Percentiles rank a stretch among this genome's conserved stretches.
Evolutionary conservation across 2,329 filamentous ascomycete species (phyloP).

Genomic region (Cladosporium halotolerans): DNA sequence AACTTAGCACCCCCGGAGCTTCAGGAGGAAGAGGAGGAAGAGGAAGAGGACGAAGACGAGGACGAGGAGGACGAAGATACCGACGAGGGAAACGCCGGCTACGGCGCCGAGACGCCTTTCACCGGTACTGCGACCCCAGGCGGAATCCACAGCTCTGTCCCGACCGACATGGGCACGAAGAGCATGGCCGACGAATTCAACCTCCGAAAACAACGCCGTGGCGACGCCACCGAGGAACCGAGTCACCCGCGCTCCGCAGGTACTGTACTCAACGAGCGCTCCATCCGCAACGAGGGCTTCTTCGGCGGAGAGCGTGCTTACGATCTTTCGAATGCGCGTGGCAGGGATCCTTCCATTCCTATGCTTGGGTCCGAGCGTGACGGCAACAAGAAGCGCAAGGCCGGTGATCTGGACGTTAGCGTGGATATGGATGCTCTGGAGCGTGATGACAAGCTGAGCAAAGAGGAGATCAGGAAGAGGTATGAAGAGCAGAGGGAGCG

Average conservation of each 20-base stretch:
- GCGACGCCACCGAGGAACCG: slow-evolving; percentile 81
- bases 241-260: slow-evolving; percentile 71
- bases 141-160: slow-evolving; percentile 72
- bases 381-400: slow-evolving; percentile 79
- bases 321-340: slow-evolving; percentile 61
- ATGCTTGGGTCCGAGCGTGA: slow-evolving; percentile 76
- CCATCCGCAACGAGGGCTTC: slow-evolving; percentile 82
- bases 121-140: slow-evolving; percentile 70
- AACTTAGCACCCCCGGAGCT: slow-evolving; percentile 77
- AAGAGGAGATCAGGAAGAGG: slow-evolving; percentile 71
- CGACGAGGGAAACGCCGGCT: slow-evolving; percentile 57
- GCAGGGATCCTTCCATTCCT: slow-evolving; percentile 50
- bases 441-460: slow-evolving; percentile 69
- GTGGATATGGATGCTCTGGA: slow-evolving; percentile 79
- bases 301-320: slow-evolving; percentile 94
- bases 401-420: slow-evolving; percentile 87
- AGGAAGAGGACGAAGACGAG: slow-evolving; percentile 51
- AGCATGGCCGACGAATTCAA: slow-evolving; percentile 83
- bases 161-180: slow-evolving; percentile 71
- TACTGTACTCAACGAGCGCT: slow-evolving; percentile 81
- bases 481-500: slow-evolving; percentile 69
- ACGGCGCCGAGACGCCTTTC: slow-evolving; percentile 62
- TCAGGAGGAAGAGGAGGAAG: slow-evolving; percentile 61
- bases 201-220: slow-evolving; percentile 76
- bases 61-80: slow-evolving; percentile 66